Evolutionary conservation across 306 rosid genomes (phyloP).

Genomic region (Elaeagnus macrophylla): DNA sequence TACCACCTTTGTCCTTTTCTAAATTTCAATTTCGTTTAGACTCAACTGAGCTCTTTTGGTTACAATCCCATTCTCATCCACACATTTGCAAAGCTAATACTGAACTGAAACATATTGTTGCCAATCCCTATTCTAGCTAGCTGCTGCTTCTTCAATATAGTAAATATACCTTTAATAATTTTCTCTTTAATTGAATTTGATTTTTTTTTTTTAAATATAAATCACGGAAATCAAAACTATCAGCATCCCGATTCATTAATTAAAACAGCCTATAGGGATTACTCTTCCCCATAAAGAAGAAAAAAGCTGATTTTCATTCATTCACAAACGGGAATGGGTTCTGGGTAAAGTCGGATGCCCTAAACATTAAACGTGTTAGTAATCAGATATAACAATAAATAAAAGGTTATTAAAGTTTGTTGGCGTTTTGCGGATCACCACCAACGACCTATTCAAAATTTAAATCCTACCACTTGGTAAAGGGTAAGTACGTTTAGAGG

Average conservation of each 20-base stretch:
- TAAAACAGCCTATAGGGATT: conserved; percentile 24
- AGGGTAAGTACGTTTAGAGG: no score
- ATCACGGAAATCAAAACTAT: conserved; percentile 35
- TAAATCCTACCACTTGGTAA: no score
- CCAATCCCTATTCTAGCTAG: not conserved
- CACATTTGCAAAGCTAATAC: conserved; percentile 10
- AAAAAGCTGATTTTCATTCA: conserved; percentile 19
- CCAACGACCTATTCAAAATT: no score
- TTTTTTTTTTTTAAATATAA: conserved; percentile 1
- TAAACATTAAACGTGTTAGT: conserved; percentile 30
- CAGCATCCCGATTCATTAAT: conserved; percentile 34
- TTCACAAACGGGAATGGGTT: conserved; percentile 29
- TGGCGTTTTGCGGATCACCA: not conserved
- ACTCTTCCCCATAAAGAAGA: conserved; percentile 51
- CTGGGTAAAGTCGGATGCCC: conserved; percentile 22
- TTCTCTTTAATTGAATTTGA: not conserved
- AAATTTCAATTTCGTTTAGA: conserved; percentile 42
- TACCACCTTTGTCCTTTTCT: conserved; percentile 83
- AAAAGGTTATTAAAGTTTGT: conserved; percentile 23
- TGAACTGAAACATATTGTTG: conserved; percentile 9
- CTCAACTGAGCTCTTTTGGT: conserved; percentile 47
- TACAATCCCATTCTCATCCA: conserved; percentile 38
- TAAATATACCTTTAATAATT: conserved; percentile 4
- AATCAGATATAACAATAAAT: conserved; percentile 4
- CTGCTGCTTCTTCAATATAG: no score